Evolutionary conservation across 306 rosid genomes (phyloP), one percentile per base, ranked within the genome.

Genomic region (Castanospermum australe): DNA sequence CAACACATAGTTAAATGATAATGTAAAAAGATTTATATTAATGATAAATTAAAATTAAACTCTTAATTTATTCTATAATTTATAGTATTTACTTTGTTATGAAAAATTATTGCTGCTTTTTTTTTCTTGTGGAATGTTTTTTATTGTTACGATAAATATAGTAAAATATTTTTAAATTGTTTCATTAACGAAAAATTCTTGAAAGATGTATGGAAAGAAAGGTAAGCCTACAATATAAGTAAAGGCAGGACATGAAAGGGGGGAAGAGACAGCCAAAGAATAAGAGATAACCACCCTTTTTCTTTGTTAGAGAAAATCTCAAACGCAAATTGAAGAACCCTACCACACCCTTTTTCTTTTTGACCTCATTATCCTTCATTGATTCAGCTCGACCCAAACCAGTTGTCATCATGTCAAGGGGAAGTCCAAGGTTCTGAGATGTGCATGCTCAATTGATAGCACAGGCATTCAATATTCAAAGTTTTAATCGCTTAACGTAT

Each of bases 371-470:
- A 41, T 66, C 75, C 70, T 57, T 41, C 69, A 64, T n/a, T n/a
- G n/a, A n/a, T 80, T 64, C 52, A 25, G 25, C 65, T 73, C 30
- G 39, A 73, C 32, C 68, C 67, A 73, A 51, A 61, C 21, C 32
- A 73, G 24, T 32, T 72, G 74, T 28, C 67, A 79, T 47, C 57
- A 36, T 55, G n/a, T 36, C 35, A 48, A 20, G 66, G 48, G 5
- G 41, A 18, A 24, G 71, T 57, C 77, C 80, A 75, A 56, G 71
- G 85, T 81, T 81, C 77, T 75, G 62, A 67, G 15, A 42, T 56
- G 64, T 44, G 81, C 44, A 66, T 65, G 12, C 11, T 57, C 66
- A 57, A n/a, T 75, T 42, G 47, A 5, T 67, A 45, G 38, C 76
- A 75, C 30, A 35, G 42, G 45, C 48, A 17, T 35, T 41, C 44